phyloP scores from a whole-genome alignment of 2,329 filamentous ascomycete species.

The Pyrenochaeta sp. region DNA sequence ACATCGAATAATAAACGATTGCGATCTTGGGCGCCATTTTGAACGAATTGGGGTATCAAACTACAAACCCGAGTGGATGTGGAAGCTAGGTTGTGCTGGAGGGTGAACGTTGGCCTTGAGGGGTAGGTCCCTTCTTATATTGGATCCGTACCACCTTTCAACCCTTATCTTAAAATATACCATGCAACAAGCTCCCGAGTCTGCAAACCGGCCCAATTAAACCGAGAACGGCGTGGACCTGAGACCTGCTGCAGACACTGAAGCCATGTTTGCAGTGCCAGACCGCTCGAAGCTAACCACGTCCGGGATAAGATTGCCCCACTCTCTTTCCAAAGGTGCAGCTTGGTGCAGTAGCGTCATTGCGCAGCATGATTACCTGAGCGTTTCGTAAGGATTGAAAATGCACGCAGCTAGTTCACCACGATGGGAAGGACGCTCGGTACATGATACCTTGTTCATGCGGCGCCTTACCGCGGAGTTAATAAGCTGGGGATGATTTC shows the following conservation, averaged over 20 bases:
- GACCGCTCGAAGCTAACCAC: not conserved
- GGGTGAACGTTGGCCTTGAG: not conserved
- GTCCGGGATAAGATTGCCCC: constrained; percentile 4
- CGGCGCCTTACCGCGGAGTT: not conserved
- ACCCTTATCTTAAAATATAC: constrained; percentile 15
- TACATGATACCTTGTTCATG: not conserved
- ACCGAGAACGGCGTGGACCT: constrained; percentile 6
- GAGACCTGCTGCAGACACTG: not conserved
- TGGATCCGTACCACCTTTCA: not conserved
- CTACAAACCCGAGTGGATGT: constrained; percentile 1
- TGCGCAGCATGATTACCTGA: constrained; percentile 16
- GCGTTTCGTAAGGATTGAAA: constrained; percentile 22
- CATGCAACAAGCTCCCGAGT: not conserved
- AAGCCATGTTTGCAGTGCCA: constrained; percentile 13
- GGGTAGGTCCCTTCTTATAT: constrained; percentile 14
- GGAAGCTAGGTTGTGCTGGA: not conserved
- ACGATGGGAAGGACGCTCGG: not conserved
- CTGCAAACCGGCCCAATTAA: constrained; percentile 15
- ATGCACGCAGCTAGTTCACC: not conserved
- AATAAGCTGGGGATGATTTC: not conserved
- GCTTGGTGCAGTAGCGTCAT: constrained; percentile 15
- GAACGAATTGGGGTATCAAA: constrained; percentile 27
- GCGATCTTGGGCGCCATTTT: constrained; percentile 89
- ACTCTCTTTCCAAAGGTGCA: not conserved
- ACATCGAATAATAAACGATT: constrained; percentile 73